Evolutionary conservation across 305 asterid species (phyloP).

Genomic region (Solanum chacoense): DNA sequence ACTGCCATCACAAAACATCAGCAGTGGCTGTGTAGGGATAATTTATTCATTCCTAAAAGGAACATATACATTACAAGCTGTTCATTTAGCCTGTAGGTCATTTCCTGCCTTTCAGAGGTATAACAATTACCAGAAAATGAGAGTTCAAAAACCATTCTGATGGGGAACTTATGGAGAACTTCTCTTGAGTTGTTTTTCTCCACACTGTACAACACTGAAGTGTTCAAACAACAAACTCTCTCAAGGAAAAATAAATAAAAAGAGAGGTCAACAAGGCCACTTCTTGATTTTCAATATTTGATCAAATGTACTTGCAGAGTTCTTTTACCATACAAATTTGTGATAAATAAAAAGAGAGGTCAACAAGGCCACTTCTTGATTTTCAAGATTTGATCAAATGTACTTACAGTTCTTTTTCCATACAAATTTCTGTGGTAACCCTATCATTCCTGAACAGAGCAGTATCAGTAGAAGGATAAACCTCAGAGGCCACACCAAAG

Average conservation of each 20-base stretch:
- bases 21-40: slow-evolving; percentile 71
- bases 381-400: neutral
- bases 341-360: neutral
- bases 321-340: neutral
- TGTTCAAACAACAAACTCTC: neutral
- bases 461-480: neutral
- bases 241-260: neutral
- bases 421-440: neutral
- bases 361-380: neutral
- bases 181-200: neutral
- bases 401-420: neutral
- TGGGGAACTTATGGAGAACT: slow-evolving; percentile 56
- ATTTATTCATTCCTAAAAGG: slow-evolving; percentile 53
- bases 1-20: slow-evolving; percentile 50
- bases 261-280: neutral
- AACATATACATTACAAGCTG: slow-evolving; percentile 57
- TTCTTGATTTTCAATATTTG: neutral
- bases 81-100: slow-evolving; percentile 72
- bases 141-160: slow-evolving; percentile 61
- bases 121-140: slow-evolving; percentile 26
- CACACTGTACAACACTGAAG: neutral
- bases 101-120: slow-evolving; percentile 45
- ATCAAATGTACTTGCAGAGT: neutral
- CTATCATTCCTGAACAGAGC: neutral
- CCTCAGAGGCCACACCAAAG: neutral